Evolutionary conservation across 2,329 filamentous ascomycete species (phyloP).

Genomic region (Amylocarpus encephaloides): DNA sequence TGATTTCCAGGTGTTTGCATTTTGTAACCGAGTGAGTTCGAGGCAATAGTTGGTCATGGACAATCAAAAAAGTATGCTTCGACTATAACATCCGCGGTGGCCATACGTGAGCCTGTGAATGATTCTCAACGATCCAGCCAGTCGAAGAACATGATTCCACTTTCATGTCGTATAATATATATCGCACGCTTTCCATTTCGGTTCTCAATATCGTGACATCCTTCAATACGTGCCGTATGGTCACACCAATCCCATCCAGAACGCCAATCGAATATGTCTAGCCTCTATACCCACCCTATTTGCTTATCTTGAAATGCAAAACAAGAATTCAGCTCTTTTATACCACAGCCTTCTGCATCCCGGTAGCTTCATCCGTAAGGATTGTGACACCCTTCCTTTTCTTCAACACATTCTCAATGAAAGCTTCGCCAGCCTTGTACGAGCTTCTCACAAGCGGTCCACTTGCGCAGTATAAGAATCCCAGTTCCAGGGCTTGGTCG

Average conservation of each 20-base stretch:
- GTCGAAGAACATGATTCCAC: no score
- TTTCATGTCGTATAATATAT: no score
- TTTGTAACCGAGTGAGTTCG: no score
- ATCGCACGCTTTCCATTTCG: no score
- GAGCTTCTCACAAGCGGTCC: conserved; percentile 89
- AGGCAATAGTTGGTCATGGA: no score
- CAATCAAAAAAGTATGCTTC: no score
- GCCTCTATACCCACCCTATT: background rate
- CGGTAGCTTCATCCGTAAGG: conserved; percentile 23
- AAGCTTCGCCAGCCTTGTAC: conserved; percentile 97
- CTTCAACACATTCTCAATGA: conserved; percentile 90
- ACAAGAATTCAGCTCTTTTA: background rate
- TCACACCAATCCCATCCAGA: background rate
- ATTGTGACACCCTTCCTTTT: conserved; percentile 28
- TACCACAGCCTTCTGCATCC: conserved; percentile 27
- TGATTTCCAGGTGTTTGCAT: no score
- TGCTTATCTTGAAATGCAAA: background rate
- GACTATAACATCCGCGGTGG: no score
- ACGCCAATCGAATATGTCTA: background rate
- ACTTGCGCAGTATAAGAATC: conserved; percentile 93
- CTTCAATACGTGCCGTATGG: no score
- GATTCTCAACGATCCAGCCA: no score
- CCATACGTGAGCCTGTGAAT: no score
- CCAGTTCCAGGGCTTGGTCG: conserved; percentile 83
- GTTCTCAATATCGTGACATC: no score